Evolutionary conservation across 495 filamentous ascomycete species (phyloP).

Genomic region (Xanthoparmelia taractica): DNA sequence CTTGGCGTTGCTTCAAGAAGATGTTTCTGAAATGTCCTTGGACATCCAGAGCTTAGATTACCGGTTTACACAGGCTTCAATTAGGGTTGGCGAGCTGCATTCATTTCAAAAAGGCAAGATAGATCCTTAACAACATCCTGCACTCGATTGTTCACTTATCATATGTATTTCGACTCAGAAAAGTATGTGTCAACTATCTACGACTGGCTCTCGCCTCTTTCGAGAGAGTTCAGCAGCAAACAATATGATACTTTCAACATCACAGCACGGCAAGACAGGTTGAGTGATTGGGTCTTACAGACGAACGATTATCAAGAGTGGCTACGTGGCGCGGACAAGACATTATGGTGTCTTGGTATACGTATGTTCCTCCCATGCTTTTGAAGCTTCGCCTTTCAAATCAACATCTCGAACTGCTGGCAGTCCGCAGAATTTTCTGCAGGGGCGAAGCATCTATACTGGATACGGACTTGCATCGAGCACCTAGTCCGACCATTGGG

Average conservation of each 20-base stretch:
- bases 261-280: constrained; percentile 7
- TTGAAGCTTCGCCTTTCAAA: neutral
- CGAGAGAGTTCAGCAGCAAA: constrained; percentile 10
- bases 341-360: constrained; percentile 13
- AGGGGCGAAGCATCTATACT: neutral
- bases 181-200: constrained; percentile 3
- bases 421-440: neutral
- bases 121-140: neutral
- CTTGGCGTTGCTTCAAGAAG: neutral
- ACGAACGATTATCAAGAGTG: constrained; percentile 7
- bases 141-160: neutral
- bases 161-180: neutral
- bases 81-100: neutral
- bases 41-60: neutral
- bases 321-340: constrained; percentile 4
- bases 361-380: neutral
- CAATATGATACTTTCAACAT: constrained; percentile 9
- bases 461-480: neutral
- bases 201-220: constrained; percentile 13
- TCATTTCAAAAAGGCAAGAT: constrained; percentile 1
- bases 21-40: neutral
- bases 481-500: neutral
- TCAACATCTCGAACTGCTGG: neutral
- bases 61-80: neutral
- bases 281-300: constrained; percentile 2